Percentiles rank a stretch among this genome's conserved stretches.
phyloP scores from a whole-genome alignment of 2,329 filamentous ascomycete genomes.

The Fusarium sp. region DNA sequence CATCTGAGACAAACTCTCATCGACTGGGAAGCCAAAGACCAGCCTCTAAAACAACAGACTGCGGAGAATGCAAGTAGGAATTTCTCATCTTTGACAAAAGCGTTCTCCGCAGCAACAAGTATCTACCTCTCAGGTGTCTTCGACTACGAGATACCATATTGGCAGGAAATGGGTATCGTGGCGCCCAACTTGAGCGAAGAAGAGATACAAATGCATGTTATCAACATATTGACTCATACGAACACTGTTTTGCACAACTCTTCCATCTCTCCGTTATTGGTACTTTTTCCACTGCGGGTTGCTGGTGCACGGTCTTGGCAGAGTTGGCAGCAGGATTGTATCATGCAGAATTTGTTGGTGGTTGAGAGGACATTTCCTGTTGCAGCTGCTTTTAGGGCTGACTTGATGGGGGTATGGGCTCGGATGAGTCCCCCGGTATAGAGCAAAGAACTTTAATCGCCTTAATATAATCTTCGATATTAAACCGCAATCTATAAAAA shows the following conservation, averaged over 20 bases:
- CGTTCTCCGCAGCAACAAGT: constrained; percentile 50
- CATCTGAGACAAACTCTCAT: constrained; percentile 27
- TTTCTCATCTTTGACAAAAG: constrained; percentile 36
- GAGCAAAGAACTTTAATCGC: too few species aligned
- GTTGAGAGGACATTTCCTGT: constrained; percentile 44
- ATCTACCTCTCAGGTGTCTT: constrained; percentile 54
- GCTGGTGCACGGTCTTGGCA: constrained; percentile 48
- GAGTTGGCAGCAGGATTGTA: constrained; percentile 37
- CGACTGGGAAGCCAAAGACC: constrained; percentile 1
- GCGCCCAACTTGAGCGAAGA: constrained; percentile 40
- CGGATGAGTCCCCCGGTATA: background rate
- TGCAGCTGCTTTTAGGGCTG: constrained; percentile 41
- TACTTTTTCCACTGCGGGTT: constrained; percentile 51
- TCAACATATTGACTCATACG: constrained; percentile 41
- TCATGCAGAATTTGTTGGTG: constrained; percentile 33
- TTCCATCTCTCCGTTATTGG: constrained; percentile 48
- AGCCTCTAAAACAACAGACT: fast-evolving
- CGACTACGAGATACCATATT: constrained; percentile 51
- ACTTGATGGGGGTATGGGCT: constrained; percentile 41
- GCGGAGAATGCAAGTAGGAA: background rate
- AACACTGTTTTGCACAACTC: constrained; percentile 30
- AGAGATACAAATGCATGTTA: constrained; percentile 40
- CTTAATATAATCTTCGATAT: too few species aligned
- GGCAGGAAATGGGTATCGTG: constrained; percentile 40
- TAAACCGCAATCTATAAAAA: background rate